Evolutionary conservation across 2,329 filamentous ascomycete species (phyloP).

Genomic region (Fusarium torreyae): DNA sequence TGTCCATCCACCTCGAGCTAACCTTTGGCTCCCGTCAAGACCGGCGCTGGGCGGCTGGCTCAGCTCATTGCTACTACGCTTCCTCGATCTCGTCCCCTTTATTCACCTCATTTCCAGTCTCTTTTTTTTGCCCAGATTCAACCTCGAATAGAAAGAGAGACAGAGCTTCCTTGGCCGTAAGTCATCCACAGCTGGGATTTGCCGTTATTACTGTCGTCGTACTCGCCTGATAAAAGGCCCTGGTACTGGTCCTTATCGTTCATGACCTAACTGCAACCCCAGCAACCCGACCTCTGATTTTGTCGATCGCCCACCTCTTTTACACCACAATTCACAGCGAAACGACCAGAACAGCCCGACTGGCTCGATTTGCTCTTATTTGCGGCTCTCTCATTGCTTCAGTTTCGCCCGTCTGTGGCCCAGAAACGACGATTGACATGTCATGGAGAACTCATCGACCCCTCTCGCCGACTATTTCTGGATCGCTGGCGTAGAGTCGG

Average conservation of each 20-base stretch:
- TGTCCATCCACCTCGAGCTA: conserved; percentile 29
- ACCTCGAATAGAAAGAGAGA: conserved; percentile 19
- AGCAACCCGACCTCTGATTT: conserved; percentile 37
- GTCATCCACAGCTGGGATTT: conserved; percentile 23
- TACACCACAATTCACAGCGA: conserved; percentile 28
- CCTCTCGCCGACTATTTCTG: conserved; percentile 83
- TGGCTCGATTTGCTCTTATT: conserved; percentile 13
- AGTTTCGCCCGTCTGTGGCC: conserved; percentile 45
- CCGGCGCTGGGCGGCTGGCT: conserved; percentile 48
- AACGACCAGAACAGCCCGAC: conserved; percentile 23
- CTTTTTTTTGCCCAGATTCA: conserved; percentile 13
- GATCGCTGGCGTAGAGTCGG: conserved; percentile 79
- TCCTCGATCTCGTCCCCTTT: conserved; percentile 40
- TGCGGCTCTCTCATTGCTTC: conserved; percentile 14
- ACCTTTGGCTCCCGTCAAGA: conserved; percentile 43
- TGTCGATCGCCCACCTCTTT: conserved; percentile 30
- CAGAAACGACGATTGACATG: conserved; percentile 57
- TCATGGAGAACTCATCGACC: conserved; percentile 73
- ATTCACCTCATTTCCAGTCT: conserved; percentile 22
- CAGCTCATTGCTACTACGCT: conserved; percentile 28
- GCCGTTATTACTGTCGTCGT: conserved; percentile 29
- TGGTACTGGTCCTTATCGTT: conserved; percentile 30
- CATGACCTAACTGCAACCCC: conserved; percentile 45
- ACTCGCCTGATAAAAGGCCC: conserved; percentile 35
- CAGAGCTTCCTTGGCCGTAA: conserved; percentile 36